Conservation (phyloP, 805 yeast genomes). For the Saccharomycopsis sp. region DNA sequence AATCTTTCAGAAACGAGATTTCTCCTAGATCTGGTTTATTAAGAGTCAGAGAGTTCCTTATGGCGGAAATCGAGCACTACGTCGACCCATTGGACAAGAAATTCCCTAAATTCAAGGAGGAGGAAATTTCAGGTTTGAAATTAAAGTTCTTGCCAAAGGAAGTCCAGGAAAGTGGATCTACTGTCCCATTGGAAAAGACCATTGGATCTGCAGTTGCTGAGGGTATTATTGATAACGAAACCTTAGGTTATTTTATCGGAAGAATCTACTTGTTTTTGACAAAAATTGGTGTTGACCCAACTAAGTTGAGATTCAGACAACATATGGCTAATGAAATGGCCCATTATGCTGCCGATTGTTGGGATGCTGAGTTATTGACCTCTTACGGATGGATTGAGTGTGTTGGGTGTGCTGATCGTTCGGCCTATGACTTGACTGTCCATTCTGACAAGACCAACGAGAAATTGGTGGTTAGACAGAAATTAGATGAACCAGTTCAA, state of each 20-base stretch:
- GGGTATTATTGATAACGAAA: slow-evolving; percentile 92
- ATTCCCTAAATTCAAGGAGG: slow-evolving; percentile 72
- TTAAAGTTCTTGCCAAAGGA: slow-evolving; percentile 79
- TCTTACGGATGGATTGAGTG: slow-evolving; percentile 99
- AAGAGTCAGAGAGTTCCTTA: slow-evolving; percentile 96
- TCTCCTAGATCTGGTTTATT: slow-evolving; percentile 96
- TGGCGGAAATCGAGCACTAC: slow-evolving; percentile 99
- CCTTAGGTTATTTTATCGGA: slow-evolving; percentile 94
- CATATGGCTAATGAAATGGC: slow-evolving; percentile 99
- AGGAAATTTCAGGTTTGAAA: slow-evolving; percentile 63
- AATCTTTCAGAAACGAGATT: slow-evolving; percentile 97
- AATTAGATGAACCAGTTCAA: slow-evolving; percentile 74
- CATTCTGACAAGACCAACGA: slow-evolving; percentile 94
- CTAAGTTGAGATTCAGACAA: slow-evolving; percentile 90
- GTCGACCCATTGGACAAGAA: slow-evolving; percentile 88
- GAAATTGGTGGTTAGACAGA: slow-evolving; percentile 89
- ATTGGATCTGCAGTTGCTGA: slow-evolving; percentile 86
- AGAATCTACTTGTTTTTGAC: slow-evolving; percentile 80
- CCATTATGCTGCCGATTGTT: slow-evolving; percentile 98
- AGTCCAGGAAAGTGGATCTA: slow-evolving; percentile 81
- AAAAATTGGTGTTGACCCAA: slow-evolving; percentile 85
- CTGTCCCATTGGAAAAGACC: slow-evolving; percentile 54
- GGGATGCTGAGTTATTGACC: slow-evolving; percentile 97
- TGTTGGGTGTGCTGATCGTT: slow-evolving; percentile 99
- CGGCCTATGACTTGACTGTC: slow-evolving; percentile 94